Base-by-base conservation (phyloP, 2,329 filamentous ascomycete species). In the Colletotrichum echinochloae region DNA sequence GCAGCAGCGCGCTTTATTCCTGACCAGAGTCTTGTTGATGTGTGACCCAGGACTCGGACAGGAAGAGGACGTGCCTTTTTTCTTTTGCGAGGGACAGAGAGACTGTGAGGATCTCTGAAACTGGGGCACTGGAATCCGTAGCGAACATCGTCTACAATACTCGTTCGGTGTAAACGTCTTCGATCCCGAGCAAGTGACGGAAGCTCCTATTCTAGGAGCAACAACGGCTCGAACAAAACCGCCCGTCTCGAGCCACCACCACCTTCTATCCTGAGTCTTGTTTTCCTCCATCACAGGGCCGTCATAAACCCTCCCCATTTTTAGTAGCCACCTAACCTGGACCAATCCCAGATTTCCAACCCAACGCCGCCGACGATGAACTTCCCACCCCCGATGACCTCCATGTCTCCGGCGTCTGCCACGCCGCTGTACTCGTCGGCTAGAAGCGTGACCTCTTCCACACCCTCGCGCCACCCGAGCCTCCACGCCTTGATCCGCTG, bases 401-500 rank as follows among this genome's bases (percentile, higher is more conserved):
- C 84, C 39, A 90, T 65, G 60, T 85, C 87, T 4, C 87, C 88
- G 1, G 88, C 81, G 72, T 91, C 89, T 28, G 89, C 88, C 7
- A 91, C 83, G n/a, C 86, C 84, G 71, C 88, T 91, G 73, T 88
- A 88, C 23, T 78, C 76, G 71, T 89, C 84, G 33, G 82, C 83
- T n/a, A 86, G 71, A 62, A 88, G 75, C 56, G 80, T 77, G 4
- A 87, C 28, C 18, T 70, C 74, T 26, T 68, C 54, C 2, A 60
- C 28, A 60, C 74, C 59, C 51, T 73, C 55, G 63, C 72, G 14
- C 66, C 74, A 60, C 28, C 66, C 60, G 64, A 86, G 74, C 54
- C 77, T 76, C 89, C 89, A 91, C 6, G 83, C 75, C 80, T 87
- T 89, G 57, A 91, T 78, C 20, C 87, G 81, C 79, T 91, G 89